These are phyloP conservation scores for Nakataea oryzae DNA, from an alignment of 2,329 filamentous ascomycete species.

Conservation along the genomic window DNA sequence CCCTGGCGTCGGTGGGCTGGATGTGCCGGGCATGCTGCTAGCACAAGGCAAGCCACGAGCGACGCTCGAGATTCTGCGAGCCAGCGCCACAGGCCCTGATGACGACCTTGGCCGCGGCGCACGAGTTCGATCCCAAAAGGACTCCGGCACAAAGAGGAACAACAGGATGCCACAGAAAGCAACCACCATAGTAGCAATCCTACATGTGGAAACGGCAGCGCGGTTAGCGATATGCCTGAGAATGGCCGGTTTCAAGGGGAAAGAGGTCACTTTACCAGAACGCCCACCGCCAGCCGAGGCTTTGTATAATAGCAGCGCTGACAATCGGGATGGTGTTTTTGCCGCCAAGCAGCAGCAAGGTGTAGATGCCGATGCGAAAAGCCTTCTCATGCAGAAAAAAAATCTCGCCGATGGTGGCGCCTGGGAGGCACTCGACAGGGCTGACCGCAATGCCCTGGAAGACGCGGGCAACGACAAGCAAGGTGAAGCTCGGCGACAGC, in stretches of 20 bases:
- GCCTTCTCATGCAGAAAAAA: slow-evolving; percentile 93
- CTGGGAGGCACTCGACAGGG: slow-evolving; percentile 85
- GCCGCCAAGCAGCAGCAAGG: slow-evolving; percentile 73
- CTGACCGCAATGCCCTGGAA: slow-evolving; percentile 83
- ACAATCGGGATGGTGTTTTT: slow-evolving; percentile 86
- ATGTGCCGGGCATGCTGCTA: neutral
- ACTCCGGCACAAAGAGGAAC: slow-evolving; percentile 89
- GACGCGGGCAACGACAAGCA: slow-evolving; percentile 70
- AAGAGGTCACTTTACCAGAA: slow-evolving; percentile 54
- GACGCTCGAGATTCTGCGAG: neutral
- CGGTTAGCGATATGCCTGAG: slow-evolving; percentile 10
- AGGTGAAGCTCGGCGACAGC: slow-evolving; percentile 68
- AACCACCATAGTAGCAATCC: slow-evolving; percentile 75
- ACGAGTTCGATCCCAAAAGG: slow-evolving; percentile 83
- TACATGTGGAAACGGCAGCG: slow-evolving; percentile 17
- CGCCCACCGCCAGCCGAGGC: slow-evolving; percentile 77
- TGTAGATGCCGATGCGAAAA: slow-evolving; percentile 89
- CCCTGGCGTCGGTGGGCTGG: too few relatives aligned
- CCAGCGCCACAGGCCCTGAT: neutral
- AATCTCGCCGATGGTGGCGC: slow-evolving; percentile 90
- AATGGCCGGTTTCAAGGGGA: neutral
- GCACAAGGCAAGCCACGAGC: neutral
- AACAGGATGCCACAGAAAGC: slow-evolving; percentile 60
- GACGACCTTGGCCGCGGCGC: slow-evolving; percentile 13
- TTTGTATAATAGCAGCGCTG: slow-evolving; percentile 73